Evolutionary conservation across 371 early-diverging fungal genomes (phyloP), one percentile per base, ranked within the genome.

Genomic region (Apophysomyces ossiformis): DNA sequence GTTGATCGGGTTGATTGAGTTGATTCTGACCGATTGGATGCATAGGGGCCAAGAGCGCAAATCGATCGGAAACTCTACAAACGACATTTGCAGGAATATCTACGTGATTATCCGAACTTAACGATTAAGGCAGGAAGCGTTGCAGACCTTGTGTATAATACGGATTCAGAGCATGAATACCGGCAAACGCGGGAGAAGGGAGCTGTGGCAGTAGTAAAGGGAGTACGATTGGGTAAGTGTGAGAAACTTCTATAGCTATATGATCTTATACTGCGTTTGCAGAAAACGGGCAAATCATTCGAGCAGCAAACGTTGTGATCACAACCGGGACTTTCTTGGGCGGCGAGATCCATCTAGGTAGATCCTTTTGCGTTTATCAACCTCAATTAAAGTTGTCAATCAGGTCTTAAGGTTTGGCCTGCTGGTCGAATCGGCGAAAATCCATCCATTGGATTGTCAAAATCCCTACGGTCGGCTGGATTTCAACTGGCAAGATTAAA

Each of bases 261-360:
- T 35, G 3, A 54, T 12, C 50, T 35, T 8, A 18, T 47, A 57
- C 12, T 43, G 36, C n/a, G 47, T 65, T 4, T 57, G 8, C 72
- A 88, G 90, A 89, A 38, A 79, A 83, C 41, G 91, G 92, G 13
- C 87, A 90, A 56, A 73, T 83, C 5, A 87, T 93, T 41, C 75
- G 82, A 63, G 84, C 92, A n/a, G 82, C 85, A 4, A 90, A 88
- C 57, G 90, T 94, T 3, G 81, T 94, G 0, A 90, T 94, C 15
- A 93, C 94, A 1, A 94, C 95, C 4, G 95, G 95, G 15, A 94
- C 95, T 12, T 94, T 94, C 69, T 79, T 94, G 58, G 85, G 89
- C 45, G 95, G 95, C 47, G 93, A 94, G 63, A 94, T 94, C 64
- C 92, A 91, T 77, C 85, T 92, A 47, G 90, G 85, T 76, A 71